These are phyloP conservation scores for Hypomyces perniciosus DNA, from an alignment of 2,329 filamentous ascomycete species.

Conservation along the genomic window DNA sequence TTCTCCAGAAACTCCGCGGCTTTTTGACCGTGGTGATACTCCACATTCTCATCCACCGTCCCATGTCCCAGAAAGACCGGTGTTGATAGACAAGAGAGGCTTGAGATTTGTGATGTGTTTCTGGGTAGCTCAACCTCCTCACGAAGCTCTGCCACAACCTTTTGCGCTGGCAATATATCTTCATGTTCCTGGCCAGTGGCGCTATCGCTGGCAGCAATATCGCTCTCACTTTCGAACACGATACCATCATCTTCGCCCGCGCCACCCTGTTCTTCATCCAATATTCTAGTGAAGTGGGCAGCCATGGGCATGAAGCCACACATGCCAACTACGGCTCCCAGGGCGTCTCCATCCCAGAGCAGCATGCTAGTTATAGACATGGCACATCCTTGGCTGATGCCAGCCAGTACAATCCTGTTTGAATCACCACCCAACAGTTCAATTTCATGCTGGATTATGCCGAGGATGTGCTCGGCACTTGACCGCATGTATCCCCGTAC, in stretches of 20 bases:
- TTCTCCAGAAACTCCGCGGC: conserved; percentile 27
- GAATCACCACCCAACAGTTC: too few relatives aligned
- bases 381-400: conserved; percentile 50
- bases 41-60: conserved; percentile 35
- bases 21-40: conserved; percentile 28
- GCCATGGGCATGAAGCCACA: conserved; percentile 41
- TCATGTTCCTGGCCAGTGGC: neutral
- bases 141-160: conserved; percentile 21
- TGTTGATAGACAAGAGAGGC: conserved; percentile 19
- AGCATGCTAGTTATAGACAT: conserved; percentile 37
- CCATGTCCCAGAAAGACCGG: conserved; percentile 44
- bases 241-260: conserved; percentile 13
- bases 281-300: conserved; percentile 21
- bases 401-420: conserved; percentile 42
- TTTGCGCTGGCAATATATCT: conserved; percentile 13
- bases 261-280: conserved; percentile 6
- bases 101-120: neutral
- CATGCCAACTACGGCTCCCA: conserved; percentile 38
- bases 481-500: too few relatives aligned
- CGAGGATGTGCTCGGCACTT: too few relatives aligned
- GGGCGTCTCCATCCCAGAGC: conserved; percentile 34
- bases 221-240: conserved; percentile 15
- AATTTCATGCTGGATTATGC: too few relatives aligned
- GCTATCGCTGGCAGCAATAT: neutral
- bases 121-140: conserved; percentile 23